Percentiles rank a stretch among this genome's conserved stretches.
Conservation (phyloP, 176 grass and related monocot genomes). For the Luzula sylvatica region DNA sequence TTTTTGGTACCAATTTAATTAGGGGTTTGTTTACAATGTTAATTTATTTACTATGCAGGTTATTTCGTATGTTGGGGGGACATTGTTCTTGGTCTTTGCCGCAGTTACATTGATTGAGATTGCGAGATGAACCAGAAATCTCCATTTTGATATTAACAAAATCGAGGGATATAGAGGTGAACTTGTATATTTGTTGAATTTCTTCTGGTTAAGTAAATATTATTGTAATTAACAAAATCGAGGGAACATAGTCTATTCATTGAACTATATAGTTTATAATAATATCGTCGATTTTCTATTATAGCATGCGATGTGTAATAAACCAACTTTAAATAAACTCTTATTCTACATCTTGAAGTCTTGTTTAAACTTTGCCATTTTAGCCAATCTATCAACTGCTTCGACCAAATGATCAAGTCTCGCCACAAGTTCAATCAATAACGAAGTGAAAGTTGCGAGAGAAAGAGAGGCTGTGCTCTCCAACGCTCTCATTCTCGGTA, state of each 20-base stretch:
- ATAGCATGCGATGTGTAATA: background rate
- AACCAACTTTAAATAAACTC: background rate
- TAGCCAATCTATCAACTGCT: conserved; percentile 60
- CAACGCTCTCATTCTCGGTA: conserved; percentile 51
- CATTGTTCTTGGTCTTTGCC: conserved; percentile 86
- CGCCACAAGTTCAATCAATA: conserved; percentile 69
- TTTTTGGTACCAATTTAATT: background rate
- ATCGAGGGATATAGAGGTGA: too few relatives aligned
- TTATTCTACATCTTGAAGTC: conserved; percentile 25
- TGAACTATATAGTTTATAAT: too few relatives aligned
- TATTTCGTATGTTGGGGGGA: conserved; percentile 85
- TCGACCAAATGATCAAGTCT: conserved; percentile 79
- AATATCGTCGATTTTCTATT: too few relatives aligned
- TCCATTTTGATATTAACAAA: background rate
- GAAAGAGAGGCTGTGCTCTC: conserved; percentile 67
- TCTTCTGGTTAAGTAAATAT: too few relatives aligned
- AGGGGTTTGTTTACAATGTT: background rate
- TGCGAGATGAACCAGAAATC: conserved; percentile 26
- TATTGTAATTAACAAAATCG: too few relatives aligned
- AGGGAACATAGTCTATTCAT: too few relatives aligned
- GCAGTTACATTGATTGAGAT: conserved; percentile 76
- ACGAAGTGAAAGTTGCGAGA: conserved; percentile 54
- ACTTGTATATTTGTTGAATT: too few relatives aligned
- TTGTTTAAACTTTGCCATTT: conserved; percentile 51
- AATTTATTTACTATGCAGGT: conserved; percentile 37